Evolutionary conservation across 1,139 yeast species (phyloP).

Genomic region (Blastobotrys indianensis): DNA sequence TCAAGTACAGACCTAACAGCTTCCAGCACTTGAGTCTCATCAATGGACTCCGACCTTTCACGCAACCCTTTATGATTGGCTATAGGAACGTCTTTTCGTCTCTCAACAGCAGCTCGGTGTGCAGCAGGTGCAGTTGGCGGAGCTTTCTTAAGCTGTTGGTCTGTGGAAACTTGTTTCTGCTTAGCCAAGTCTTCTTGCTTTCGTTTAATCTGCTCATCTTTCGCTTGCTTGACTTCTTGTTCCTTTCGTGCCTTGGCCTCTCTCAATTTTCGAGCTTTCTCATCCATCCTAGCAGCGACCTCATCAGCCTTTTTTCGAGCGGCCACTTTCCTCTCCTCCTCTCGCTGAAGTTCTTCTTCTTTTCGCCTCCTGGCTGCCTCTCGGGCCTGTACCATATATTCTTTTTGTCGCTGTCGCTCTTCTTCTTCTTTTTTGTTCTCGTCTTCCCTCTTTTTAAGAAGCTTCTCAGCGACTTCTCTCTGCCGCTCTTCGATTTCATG

Average conservation of each 20-base stretch:
- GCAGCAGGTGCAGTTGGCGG: conserved; percentile 9
- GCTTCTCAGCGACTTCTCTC: not conserved
- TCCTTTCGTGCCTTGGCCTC: conserved; percentile 8
- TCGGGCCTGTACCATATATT: conserved; percentile 30
- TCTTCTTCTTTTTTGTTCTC: conserved; percentile 8
- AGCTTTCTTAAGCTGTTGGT: conserved; percentile 8
- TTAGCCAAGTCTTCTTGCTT: conserved; percentile 20
- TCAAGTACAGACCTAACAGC: conserved; percentile 14
- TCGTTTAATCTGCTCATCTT: conserved; percentile 19
- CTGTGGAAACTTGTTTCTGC: conserved; percentile 38
- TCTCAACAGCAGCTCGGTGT: conserved; percentile 19
- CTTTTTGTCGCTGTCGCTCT: conserved; percentile 29
- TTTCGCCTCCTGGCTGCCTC: conserved; percentile 33
- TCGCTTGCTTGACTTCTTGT: conserved; percentile 8
- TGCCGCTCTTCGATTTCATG: not conserved
- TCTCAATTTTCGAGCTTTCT: conserved; percentile 37
- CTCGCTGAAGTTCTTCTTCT: conserved; percentile 32
- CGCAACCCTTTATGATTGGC: conserved; percentile 10
- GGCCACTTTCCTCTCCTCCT: conserved; percentile 27
- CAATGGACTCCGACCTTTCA: conserved; percentile 8
- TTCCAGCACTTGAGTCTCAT: conserved; percentile 13
- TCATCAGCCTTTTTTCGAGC: conserved; percentile 28
- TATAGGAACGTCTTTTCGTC: conserved; percentile 22
- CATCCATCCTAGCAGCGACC: conserved; percentile 27
- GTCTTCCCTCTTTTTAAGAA: not conserved